These are phyloP conservation scores for Haplosporangium sp. DNA, from an alignment of 371 early-diverging fungal species.

Conservation along the genomic window DNA sequence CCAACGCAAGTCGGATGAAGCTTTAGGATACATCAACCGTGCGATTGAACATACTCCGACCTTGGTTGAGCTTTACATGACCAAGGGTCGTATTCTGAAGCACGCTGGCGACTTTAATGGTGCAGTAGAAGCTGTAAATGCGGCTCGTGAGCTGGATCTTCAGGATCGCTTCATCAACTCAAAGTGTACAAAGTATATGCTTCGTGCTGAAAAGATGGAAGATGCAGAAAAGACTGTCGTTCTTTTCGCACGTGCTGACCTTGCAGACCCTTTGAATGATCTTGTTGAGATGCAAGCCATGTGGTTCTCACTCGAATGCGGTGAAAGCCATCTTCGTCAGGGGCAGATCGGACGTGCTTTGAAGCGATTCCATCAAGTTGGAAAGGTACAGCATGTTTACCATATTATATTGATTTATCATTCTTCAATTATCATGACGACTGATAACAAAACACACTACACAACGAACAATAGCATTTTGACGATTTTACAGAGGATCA, in stretches of 20 bases:
- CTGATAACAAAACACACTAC: neutral
- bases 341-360: constrained; percentile 85
- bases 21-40: constrained; percentile 80
- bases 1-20: constrained; percentile 72
- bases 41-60: constrained; percentile 90
- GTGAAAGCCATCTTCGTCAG: constrained; percentile 74
- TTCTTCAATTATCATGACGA: neutral
- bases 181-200: constrained; percentile 94
- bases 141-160: constrained; percentile 90
- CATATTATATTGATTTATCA: neutral
- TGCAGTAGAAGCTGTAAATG: constrained; percentile 84
- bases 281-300: constrained; percentile 92
- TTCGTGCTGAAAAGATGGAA: constrained; percentile 81
- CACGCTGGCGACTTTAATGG: constrained; percentile 80
- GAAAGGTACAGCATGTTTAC: constrained; percentile 61
- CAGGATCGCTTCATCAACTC: constrained; percentile 97
- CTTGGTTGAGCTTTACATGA: constrained; percentile 91
- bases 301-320: constrained; percentile 89
- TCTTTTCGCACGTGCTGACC: constrained; percentile 85
- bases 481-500: constrained; percentile 92
- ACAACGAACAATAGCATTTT: constrained; percentile 59
- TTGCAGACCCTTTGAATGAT: constrained; percentile 81
- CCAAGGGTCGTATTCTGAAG: constrained; percentile 94
- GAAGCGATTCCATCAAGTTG: constrained; percentile 87
- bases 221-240: constrained; percentile 88